A percentile compares a stretch with the other conserved stretches of the same genome.
These are phyloP conservation scores for Lentinus brumalis DNA, from an alignment of 768 basidiomycete genomes.

Conservation along the genomic window DNA sequence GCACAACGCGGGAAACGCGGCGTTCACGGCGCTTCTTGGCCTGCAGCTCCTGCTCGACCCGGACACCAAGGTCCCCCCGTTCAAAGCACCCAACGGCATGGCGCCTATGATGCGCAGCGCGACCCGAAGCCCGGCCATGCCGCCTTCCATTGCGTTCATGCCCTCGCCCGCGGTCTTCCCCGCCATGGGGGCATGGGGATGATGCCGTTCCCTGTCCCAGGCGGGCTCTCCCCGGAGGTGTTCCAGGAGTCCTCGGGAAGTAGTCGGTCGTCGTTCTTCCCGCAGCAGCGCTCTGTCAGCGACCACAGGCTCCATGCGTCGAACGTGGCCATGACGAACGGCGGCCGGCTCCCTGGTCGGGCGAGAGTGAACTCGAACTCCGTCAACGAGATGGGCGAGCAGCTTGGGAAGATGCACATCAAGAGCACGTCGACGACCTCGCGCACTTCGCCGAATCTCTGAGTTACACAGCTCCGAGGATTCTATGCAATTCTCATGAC, in stretches of 20 bases:
- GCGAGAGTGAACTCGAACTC: conserved; percentile 16
- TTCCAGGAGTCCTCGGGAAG: neutral
- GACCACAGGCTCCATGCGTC: conserved; percentile 4
- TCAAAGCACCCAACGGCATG: conserved; percentile 10
- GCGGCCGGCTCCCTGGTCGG: conserved; percentile 13
- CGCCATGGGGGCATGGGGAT: neutral
- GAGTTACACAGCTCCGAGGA: no score
- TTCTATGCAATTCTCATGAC: no score
- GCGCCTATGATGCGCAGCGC: conserved; percentile 21
- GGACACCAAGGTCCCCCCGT: conserved; percentile 34
- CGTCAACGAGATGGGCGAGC: conserved; percentile 20
- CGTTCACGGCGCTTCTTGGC: conserved; percentile 66
- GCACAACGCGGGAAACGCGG: conserved; percentile 83
- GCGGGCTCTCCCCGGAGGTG: conserved; percentile 1
- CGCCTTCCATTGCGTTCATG: conserved; percentile 20
- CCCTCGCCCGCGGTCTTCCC: conserved; percentile 15
- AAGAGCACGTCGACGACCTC: conserved; percentile 2
- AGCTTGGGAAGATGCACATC: conserved; percentile 8
- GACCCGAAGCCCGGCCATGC: conserved; percentile 18
- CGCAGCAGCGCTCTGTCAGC: conserved; percentile 11
- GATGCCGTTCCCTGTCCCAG: conserved; percentile 17
- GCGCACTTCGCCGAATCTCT: neutral
- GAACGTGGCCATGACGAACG: neutral
- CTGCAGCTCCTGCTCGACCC: conserved; percentile 73
- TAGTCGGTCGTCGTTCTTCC: conserved; percentile 16